Evolutionary conservation across 1,284 basidiomycete species (phyloP).

Genomic region (Phenoliferia sp.): DNA sequence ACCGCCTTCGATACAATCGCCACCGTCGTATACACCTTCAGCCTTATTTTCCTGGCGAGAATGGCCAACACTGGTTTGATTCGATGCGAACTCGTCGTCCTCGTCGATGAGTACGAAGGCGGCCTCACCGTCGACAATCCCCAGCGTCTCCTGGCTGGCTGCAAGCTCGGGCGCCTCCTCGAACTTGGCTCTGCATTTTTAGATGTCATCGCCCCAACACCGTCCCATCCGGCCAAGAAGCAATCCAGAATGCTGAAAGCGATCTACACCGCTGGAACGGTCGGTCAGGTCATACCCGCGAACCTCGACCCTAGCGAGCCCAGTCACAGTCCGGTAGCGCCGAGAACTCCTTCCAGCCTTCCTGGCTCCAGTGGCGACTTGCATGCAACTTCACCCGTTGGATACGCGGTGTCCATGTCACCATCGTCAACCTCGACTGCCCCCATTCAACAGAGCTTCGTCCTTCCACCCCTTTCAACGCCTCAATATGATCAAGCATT

Average conservation of each 20-base stretch:
- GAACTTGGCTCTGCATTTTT: slow-evolving; percentile 14
- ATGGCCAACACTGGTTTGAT: slow-evolving; percentile 14
- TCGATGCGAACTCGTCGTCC: background rate
- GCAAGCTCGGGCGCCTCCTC: slow-evolving; percentile 6
- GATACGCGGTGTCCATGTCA: too few species aligned
- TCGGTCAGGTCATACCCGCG: background rate
- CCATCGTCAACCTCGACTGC: too few species aligned
- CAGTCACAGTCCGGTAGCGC: background rate
- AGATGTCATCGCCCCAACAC: slow-evolving; percentile 13
- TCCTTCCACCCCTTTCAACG: too few species aligned
- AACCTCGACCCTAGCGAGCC: background rate
- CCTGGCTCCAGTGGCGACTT: too few species aligned
- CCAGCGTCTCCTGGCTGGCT: slow-evolving; percentile 1
- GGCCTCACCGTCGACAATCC: background rate
- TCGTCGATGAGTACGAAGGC: background rate
- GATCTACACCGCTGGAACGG: slow-evolving; percentile 8
- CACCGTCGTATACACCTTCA: slow-evolving; percentile 12
- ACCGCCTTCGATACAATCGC: slow-evolving; percentile 9
- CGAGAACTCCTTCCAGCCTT: background rate
- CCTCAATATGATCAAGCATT: too few species aligned
- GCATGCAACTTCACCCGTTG: too few species aligned
- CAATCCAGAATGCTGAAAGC: slow-evolving; percentile 11
- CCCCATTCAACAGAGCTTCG: too few species aligned
- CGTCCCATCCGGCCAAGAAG: slow-evolving; percentile 7
- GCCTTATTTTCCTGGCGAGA: slow-evolving; percentile 9